These are phyloP conservation scores for Dendrocalamus sinicus DNA, from an alignment of 176 grass and related monocot species.

Conservation along the genomic window DNA sequence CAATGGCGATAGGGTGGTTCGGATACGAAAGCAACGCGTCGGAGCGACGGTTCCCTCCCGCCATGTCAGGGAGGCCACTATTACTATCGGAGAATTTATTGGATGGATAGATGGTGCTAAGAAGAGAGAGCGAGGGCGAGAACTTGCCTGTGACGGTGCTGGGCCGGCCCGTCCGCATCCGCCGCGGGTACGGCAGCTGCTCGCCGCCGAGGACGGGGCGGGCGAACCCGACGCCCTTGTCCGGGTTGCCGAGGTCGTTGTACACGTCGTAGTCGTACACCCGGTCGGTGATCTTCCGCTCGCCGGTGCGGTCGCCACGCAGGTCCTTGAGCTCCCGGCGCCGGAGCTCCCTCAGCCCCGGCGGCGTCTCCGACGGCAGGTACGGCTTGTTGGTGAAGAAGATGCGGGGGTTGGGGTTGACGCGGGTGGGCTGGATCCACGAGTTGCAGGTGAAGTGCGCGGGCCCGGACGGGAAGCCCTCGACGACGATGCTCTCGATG, in stretches of 20 bases:
- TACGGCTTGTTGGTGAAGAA: conserved; percentile 95
- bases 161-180: conserved; percentile 68
- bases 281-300: conserved; percentile 61
- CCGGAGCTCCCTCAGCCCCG: conserved; percentile 67
- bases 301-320: conserved; percentile 60
- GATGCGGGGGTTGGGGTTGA: conserved; percentile 50
- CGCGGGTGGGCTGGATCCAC: conserved; percentile 68
- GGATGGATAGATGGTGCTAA: neutral
- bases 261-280: conserved; percentile 80
- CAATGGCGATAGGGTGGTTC: conserved; percentile 41
- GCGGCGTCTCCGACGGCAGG: conserved; percentile 80
- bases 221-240: conserved; percentile 66
- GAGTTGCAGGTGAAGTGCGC: conserved; percentile 84
- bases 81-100: conserved; percentile 42
- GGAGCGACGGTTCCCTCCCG: conserved; percentile 24
- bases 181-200: conserved; percentile 75
- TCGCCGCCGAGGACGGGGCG: conserved; percentile 73
- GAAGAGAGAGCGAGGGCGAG: neutral
- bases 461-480: conserved; percentile 66
- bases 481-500: conserved; percentile 82
- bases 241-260: conserved; percentile 85
- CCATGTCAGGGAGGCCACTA: conserved; percentile 40
- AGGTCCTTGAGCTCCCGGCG: conserved; percentile 61
- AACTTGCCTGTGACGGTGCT: conserved; percentile 63
- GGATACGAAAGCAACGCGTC: conserved; percentile 49